Evolutionary conservation across 257 asterid genomes (phyloP), one percentile per base, ranked within the genome.

Genomic region (Thymus mandschuricus): DNA sequence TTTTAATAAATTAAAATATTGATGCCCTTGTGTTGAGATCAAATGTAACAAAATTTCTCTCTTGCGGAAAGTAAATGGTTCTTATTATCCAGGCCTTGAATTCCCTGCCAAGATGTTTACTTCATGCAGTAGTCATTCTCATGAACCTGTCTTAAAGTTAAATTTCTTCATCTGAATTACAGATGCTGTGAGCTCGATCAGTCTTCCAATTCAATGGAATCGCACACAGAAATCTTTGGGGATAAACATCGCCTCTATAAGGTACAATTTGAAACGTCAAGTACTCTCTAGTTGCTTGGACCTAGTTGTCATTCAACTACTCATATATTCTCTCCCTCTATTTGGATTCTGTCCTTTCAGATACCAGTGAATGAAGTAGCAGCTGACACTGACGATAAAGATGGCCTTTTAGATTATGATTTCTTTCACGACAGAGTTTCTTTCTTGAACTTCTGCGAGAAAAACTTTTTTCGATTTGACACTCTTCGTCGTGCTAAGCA

Each of bases 401-500:
- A 87, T 71, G 69, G 31, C 70, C 63, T 74, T 35, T 34, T 85
- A 64, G 86, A 84, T 31, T 87, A 81, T 71, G 84, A 80, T 54
- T 12, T 88, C 66, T 81, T 91, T 4, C 84, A 79, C 64, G 80
- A 76, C 40, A 74, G 97, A 69, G 81, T 55, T 61, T 79, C 89
- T 58, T 87, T 91, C 76, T 82, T 87, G 85, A 72, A 77, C 73
- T 89, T 87, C 79, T 89, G 97, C 71, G 88, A 80, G 81, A 70
- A 63, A 52, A 87, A 86, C 49, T 60, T 81, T 59, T 91, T 81
- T 62, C 95, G 88, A 70, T 91, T 91, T 58, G 87, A 85, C 64
- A 69, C 92, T 3, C 86, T 84, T 70, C 91, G 95, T 9, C 88
- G 87, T 28, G 96, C 96, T 50, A 91, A 91, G 80, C 83, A 89